phyloP scores from a whole-genome alignment of 257 asterid species.

The Solanum pennellii region DNA sequence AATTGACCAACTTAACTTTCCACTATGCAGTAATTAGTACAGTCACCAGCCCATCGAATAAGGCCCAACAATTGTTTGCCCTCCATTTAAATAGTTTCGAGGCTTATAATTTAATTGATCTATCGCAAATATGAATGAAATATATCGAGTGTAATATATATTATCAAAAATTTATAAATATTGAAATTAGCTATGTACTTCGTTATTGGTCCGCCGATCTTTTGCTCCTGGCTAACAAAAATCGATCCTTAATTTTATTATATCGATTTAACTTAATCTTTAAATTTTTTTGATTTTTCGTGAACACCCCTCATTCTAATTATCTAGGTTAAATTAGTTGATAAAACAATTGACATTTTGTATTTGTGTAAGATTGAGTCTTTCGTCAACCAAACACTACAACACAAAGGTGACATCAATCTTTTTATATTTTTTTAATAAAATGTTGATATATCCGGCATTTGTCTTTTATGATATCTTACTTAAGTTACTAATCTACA shows the following conservation, averaged over 20 bases:
- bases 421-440: background rate
- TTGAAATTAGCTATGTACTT: too few species aligned
- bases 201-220: too few species aligned
- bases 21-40: background rate
- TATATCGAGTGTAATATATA: background rate
- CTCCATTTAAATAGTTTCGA: background rate
- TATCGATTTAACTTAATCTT: background rate
- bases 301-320: background rate
- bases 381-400: background rate
- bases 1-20: background rate
- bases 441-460: background rate
- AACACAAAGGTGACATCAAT: background rate
- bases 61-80: background rate
- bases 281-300: background rate
- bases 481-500: background rate
- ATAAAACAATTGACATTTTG: background rate
- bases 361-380: background rate
- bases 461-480: background rate
- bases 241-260: too few species aligned
- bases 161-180: too few species aligned
- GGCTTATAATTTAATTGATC: background rate
- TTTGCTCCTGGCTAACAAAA: too few species aligned
- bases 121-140: too few species aligned
- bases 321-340: background rate
- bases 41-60: background rate